These are phyloP conservation scores for Lachnellula willkommii DNA, from an alignment of 2,329 filamentous ascomycete species.

Conservation along the genomic window DNA sequence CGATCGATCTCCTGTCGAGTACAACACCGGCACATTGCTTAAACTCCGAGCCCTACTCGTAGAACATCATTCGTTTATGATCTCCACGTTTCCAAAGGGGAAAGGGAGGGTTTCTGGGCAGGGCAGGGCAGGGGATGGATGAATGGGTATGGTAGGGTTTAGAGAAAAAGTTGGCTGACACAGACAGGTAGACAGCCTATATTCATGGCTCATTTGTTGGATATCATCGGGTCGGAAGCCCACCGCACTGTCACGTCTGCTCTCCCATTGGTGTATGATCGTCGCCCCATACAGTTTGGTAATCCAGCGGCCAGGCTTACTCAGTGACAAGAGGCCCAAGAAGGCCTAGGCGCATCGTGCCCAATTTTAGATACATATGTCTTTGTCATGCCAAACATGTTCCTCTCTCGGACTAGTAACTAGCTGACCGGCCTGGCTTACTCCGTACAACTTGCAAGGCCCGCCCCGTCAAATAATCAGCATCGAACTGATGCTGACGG, in stretches of 20 bases:
- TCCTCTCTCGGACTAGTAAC: background rate
- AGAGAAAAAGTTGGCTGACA: background rate
- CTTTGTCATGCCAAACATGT: background rate
- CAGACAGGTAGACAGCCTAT: background rate
- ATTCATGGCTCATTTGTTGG: too few species aligned
- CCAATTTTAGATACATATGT: background rate
- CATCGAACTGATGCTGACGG: background rate
- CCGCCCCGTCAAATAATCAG: background rate
- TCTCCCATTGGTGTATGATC: background rate
- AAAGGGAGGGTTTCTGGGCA: background rate
- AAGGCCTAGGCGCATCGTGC: background rate
- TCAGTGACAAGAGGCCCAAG: background rate
- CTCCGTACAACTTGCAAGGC: background rate
- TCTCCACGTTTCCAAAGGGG: background rate
- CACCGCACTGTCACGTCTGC: background rate
- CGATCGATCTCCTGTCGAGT: background rate
- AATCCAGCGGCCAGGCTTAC: background rate
- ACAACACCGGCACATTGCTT: constrained; percentile 11
- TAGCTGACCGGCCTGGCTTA: background rate
- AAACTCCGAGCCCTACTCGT: constrained; percentile 4
- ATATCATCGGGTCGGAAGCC: background rate
- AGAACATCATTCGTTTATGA: constrained; percentile 8
- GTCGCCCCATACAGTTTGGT: background rate
- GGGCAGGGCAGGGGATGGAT: background rate
- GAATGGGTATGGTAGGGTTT: background rate